Evolutionary conservation across 257 asterid genomes (phyloP), one percentile per base, ranked within the genome.

Genomic region (Penstemon newberryi): DNA sequence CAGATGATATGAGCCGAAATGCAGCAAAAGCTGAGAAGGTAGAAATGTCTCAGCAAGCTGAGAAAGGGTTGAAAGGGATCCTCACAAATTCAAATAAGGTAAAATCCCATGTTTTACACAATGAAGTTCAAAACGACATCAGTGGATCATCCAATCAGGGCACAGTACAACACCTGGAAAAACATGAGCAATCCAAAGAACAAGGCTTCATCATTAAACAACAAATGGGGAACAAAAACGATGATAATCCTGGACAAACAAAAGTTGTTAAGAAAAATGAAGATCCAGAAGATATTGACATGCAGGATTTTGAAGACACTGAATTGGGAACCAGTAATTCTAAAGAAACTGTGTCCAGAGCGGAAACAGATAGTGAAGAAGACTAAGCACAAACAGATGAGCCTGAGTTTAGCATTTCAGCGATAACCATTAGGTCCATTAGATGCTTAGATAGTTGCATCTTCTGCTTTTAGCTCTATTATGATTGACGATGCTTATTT

Each of bases 241-340:
- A 37, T 38, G 40, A 58, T 37, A 8, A 36, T 4, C 3, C 45
- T 38, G 45, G 8, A 4, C 45, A 4, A 37, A 38, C 7, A 38
- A 58, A 58, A 11, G n/a, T 45, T 58, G 47, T 25, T 25, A 25
- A 38, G 33, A 41, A 36, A 2, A 37, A 12, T 37, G 13, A 10
- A 5, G 5, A 11, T 13, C 44, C 37, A 10, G 13, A 38, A 8
- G 45, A 10, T 5, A 45, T 13, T 58, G 42, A 10, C 19, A 2
- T 57, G 63, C n/a, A 57, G 44, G 40, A 57, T 40, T 59, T 25
- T 58, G 63, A 37, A 38, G 47, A 58, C 11, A 36, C 64, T 38
- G 64, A 59, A 4, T 37, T n/a, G 4, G 64, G 6, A 39, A 11
- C 49, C 36, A 8, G 36, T 1, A 43, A 3, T 59, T 59, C 49